phyloP scores from a whole-genome alignment of 1,284 basidiomycete species.

The Ceratobasidium sp. region DNA sequence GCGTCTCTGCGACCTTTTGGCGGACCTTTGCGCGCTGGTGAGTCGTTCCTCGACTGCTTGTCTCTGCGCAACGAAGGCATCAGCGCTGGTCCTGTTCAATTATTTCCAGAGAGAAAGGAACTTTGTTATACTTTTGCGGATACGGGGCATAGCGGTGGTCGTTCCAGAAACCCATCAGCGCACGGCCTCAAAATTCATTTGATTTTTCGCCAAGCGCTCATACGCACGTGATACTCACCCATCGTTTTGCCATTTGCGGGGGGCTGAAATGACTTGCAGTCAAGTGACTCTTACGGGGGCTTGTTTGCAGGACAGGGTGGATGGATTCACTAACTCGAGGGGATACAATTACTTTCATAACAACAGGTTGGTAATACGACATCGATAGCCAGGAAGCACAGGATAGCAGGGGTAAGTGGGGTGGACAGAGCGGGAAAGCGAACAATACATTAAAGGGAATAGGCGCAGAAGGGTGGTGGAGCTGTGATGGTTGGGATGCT shows the following conservation, averaged over 20 bases:
- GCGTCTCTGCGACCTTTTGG: constrained; percentile 81
- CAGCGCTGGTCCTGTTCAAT: constrained; percentile 24
- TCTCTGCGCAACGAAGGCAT: constrained; percentile 66
- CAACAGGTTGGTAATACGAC: constrained; percentile 19
- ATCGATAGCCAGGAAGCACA: background rate
- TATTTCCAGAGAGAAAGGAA: background rate
- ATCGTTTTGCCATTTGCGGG: constrained; percentile 26
- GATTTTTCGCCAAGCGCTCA: constrained; percentile 18
- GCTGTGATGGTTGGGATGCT: constrained; percentile 3
- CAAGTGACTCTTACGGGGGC: background rate
- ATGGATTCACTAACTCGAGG: background rate
- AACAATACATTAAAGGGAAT: constrained; percentile 11
- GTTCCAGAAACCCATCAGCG: constrained; percentile 10
- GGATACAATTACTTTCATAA: constrained; percentile 26
- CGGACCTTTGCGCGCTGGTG: constrained; percentile 81
- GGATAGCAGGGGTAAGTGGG: constrained; percentile 2
- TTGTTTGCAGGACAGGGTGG: background rate
- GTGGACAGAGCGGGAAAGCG: constrained; percentile 25
- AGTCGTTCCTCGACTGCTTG: constrained; percentile 80
- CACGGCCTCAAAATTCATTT: constrained; percentile 34
- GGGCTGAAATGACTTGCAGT: constrained; percentile 25
- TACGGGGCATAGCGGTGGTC: constrained; percentile 69
- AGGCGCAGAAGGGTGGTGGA: background rate
- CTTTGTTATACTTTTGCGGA: constrained; percentile 69
- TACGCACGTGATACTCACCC: constrained; percentile 8